Base-by-base conservation (phyloP, 176 grass and related monocot genomes). In the Bothriochloa decipiens region DNA sequence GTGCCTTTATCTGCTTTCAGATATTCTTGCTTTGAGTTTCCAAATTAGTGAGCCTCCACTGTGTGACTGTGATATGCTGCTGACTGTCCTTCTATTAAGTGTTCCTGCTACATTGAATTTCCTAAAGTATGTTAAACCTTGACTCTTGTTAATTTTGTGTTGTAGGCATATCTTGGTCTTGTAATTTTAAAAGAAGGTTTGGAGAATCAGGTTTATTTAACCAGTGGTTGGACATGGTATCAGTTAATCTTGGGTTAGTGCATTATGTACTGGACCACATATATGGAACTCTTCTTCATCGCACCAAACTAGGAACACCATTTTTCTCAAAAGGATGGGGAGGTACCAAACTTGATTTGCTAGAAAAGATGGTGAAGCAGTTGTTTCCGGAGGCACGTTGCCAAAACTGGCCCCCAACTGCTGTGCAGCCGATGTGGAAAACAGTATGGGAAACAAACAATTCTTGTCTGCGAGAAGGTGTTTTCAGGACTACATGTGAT, bases 321-420 rank as follows among this genome's bases (percentile, higher is more conserved):
- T 99, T 99, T 87, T 96, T 99, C 88, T 99, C 91, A 13, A 92
- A 94, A 71, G 96, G 96, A 71, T 96, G 89, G 89, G 96, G 91
- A 81, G 91, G 89, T 53, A 91, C 88, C 81, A 95, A 91, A 72
- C 93, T 96, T 55, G 85, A 87, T 69, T 84, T 99, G 86, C 84
- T 99, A 65, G 93, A 98, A 86, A 89, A 79, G 70, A 94, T 96
- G 83, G 96, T 92, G 53, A 90, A 95, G 68, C 96, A 94, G 86
- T 72, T 99, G 17, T 99, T 99, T 33, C 91, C 91, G 13, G 81
- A 89, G 22, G 86, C 89, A 68, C 69, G 9, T 70, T 72, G 27
- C 75, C 89, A 92, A 76, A 90, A 80, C 23, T 96, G 91, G 88
- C 88, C 96, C 73, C 96, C 93, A 47, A 75, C 76, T 84, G 55